These are phyloP conservation scores for Metschnikowia dekortorum DNA, from an alignment of 805 yeast genomes.

Conservation along the genomic window DNA sequence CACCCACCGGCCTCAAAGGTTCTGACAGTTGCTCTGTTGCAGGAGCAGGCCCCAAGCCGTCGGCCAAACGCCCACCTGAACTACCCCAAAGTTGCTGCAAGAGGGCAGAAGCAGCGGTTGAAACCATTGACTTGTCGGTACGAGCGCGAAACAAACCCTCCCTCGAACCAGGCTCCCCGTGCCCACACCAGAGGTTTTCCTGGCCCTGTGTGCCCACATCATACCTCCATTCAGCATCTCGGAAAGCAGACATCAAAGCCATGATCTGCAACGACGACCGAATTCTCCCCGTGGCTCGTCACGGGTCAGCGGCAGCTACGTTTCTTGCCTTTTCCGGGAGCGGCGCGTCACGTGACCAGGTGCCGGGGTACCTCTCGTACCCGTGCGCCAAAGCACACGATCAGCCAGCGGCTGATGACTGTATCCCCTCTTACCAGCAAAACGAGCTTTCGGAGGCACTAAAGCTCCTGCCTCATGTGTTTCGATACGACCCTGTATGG, in stretches of 20 bases:
- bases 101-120: no score
- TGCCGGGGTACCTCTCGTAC: background rate
- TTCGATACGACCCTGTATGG: background rate
- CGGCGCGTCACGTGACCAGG: background rate
- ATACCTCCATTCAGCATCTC: no score
- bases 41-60: no score
- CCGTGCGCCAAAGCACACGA: background rate
- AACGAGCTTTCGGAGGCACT: background rate
- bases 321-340: background rate
- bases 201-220: no score
- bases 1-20: no score
- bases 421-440: background rate
- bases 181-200: no score
- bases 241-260: background rate
- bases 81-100: no score
- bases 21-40: no score
- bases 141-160: no score
- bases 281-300: background rate
- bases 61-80: no score
- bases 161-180: no score
- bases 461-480: background rate
- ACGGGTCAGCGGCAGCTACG: background rate
- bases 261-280: slow-evolving; percentile 3
- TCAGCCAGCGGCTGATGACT: background rate
- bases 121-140: no score